These are phyloP conservation scores for Lasiodiplodia gonubiensis DNA, from an alignment of 2,329 filamentous ascomycete species.

Conservation along the genomic window DNA sequence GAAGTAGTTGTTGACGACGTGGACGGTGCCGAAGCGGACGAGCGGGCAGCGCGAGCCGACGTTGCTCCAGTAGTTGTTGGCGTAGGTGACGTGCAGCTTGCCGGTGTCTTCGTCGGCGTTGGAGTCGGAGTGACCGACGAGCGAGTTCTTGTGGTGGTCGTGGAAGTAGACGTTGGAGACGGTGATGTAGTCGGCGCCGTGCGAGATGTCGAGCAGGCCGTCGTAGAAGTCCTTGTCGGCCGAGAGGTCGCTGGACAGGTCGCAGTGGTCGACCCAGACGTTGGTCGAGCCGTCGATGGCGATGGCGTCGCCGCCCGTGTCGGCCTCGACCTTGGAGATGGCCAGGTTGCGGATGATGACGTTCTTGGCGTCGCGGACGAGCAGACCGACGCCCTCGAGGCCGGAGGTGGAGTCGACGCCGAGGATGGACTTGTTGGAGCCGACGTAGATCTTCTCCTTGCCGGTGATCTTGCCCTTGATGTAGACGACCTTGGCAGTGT, in stretches of 20 bases:
- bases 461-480: slow-evolving; percentile 22
- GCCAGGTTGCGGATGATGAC: slow-evolving; percentile 69
- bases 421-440: slow-evolving; percentile 32
- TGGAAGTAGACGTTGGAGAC: slow-evolving; percentile 60
- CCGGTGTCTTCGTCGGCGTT: slow-evolving; percentile 64
- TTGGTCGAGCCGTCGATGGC: slow-evolving; percentile 63
- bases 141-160: slow-evolving; percentile 67
- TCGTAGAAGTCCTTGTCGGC: slow-evolving; percentile 70
- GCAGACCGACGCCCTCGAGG: slow-evolving; percentile 55
- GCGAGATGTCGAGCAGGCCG: slow-evolving; percentile 68
- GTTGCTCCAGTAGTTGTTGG: slow-evolving; percentile 70
- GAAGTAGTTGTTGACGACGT: slow-evolving; percentile 62
- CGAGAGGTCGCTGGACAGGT: slow-evolving; percentile 66
- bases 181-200: slow-evolving; percentile 66
- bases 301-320: slow-evolving; percentile 62
- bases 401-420: slow-evolving; percentile 52
- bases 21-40: slow-evolving; percentile 69
- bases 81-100: slow-evolving; percentile 67
- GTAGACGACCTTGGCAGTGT: slow-evolving; percentile 12
- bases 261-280: slow-evolving; percentile 68
- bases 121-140: slow-evolving; percentile 65
- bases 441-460: slow-evolving; percentile 21
- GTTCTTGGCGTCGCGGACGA: slow-evolving; percentile 60
- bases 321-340: slow-evolving; percentile 62
- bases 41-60: slow-evolving; percentile 68